These are phyloP conservation scores for Apiospora hydei DNA, from an alignment of 2,329 filamentous ascomycete genomes.

Conservation along the genomic window DNA sequence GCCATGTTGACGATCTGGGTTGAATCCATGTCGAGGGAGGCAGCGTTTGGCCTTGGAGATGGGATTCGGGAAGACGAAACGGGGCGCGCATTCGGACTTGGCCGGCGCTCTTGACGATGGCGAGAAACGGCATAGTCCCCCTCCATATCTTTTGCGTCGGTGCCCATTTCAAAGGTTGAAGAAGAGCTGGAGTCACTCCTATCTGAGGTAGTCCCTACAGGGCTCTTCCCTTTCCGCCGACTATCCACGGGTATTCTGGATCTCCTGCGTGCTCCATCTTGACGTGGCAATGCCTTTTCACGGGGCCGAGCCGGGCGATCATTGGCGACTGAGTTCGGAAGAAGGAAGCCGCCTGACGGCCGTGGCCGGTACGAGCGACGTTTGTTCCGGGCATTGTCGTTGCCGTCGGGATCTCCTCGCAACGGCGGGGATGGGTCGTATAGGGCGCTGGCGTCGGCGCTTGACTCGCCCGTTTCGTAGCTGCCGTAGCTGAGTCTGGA, in stretches of 20 bases:
- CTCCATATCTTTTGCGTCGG: conserved; percentile 31
- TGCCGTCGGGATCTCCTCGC: conserved; percentile 30
- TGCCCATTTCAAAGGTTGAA: conserved; percentile 26
- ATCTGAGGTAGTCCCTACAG: conserved; percentile 30
- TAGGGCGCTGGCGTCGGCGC: conserved; percentile 42
- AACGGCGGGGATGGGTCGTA: conserved; percentile 29
- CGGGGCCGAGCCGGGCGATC: conserved; percentile 34
- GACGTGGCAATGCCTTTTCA: conserved; percentile 27
- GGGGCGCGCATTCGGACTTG: conserved; percentile 37
- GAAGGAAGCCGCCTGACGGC: conserved; percentile 58
- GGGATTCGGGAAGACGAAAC: conserved; percentile 33
- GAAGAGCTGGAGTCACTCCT: conserved; percentile 21
- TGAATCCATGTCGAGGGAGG: conserved; percentile 73
- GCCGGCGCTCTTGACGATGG: conserved; percentile 36
- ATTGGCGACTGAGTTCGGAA: conserved; percentile 51
- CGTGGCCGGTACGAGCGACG: conserved; percentile 51
- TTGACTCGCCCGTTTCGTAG: conserved; percentile 56
- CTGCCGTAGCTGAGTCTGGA: conserved; percentile 44
- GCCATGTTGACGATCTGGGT: conserved; percentile 94
- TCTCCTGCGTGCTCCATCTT: conserved; percentile 42
- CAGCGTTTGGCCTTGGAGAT: conserved; percentile 34
- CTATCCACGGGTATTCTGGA: conserved; percentile 40
- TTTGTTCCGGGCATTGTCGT: conserved; percentile 34
- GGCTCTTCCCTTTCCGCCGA: conserved; percentile 39
- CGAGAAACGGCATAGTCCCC: conserved; percentile 26